Percentiles rank a stretch among this genome's conserved stretches.
Conservation (phyloP, 805 yeast genomes). For the Candida nemodendra region DNA sequence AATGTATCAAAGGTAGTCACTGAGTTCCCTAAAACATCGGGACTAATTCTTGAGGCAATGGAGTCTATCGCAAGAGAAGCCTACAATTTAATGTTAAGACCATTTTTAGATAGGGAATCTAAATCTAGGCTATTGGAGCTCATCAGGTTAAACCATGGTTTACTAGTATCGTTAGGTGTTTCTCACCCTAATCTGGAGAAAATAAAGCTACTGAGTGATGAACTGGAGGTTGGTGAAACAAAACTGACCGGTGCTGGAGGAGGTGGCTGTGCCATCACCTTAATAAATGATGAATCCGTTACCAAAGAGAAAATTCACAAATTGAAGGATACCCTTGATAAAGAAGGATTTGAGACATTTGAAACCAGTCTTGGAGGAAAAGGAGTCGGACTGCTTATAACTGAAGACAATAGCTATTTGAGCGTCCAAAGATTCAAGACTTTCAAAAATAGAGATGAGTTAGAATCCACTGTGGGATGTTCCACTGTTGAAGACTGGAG, state of each 20-base stretch:
- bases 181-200: slow-evolving; percentile 89
- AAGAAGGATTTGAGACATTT: slow-evolving; percentile 67
- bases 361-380: slow-evolving; percentile 84
- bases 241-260: slow-evolving; percentile 99
- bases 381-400: slow-evolving; percentile 65
- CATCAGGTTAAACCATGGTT: slow-evolving; percentile 82
- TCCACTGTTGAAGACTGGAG: slow-evolving; percentile 48
- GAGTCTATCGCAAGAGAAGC: slow-evolving; percentile 73
- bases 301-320: slow-evolving; percentile 33
- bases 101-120: slow-evolving; percentile 43
- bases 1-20: slow-evolving; percentile 59
- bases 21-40: slow-evolving; percentile 53
- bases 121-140: slow-evolving; percentile 53
- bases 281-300: slow-evolving; percentile 52
- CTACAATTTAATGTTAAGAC: slow-evolving; percentile 56
- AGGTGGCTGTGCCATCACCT: slow-evolving; percentile 96
- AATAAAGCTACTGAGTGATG: slow-evolving; percentile 66
- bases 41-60: slow-evolving; percentile 71
- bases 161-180: slow-evolving; percentile 82
- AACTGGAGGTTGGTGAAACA: slow-evolving; percentile 71
- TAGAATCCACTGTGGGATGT: slow-evolving; percentile 48
- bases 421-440: slow-evolving; percentile 38
- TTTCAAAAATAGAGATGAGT: slow-evolving; percentile 42
- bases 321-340: slow-evolving; percentile 36
- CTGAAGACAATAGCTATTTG: slow-evolving; percentile 14